Evolutionary conservation across 495 filamentous ascomycete species (phyloP).

Genomic region (Neurospora tetrasperma): DNA sequence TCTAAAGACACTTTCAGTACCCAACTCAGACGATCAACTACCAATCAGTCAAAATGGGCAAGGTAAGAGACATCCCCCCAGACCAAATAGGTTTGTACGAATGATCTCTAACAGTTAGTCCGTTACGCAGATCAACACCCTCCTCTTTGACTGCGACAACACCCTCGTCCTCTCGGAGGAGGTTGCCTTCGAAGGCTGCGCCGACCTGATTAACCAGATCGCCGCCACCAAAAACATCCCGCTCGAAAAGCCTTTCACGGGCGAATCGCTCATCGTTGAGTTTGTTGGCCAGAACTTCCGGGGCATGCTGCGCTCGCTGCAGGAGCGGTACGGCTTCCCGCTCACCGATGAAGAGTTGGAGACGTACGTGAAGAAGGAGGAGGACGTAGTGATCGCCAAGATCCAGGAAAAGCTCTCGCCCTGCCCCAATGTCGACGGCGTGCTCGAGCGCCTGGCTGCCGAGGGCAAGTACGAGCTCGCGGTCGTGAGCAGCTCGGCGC

Average conservation of each 20-base stretch:
- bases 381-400: constrained; percentile 76
- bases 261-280: constrained; percentile 65
- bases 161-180: constrained; percentile 89
- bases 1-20: background rate
- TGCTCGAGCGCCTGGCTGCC: constrained; percentile 54
- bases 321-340: constrained; percentile 65
- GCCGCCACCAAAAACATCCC: constrained; percentile 53
- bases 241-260: constrained; percentile 60
- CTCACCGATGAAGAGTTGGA: constrained; percentile 60
- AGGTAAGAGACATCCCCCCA: constrained; percentile 2
- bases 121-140: constrained; percentile 22
- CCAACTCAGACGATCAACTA: background rate
- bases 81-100: background rate
- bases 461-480: constrained; percentile 62
- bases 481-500: constrained; percentile 72
- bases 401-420: constrained; percentile 57
- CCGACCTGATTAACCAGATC: constrained; percentile 87
- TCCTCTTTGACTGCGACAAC: constrained; percentile 98
- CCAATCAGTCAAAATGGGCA: constrained; percentile 9
- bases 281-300: constrained; percentile 97
- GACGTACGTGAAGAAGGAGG: constrained; percentile 66
- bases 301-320: constrained; percentile 65
- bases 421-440: constrained; percentile 62
- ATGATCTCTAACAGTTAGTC: background rate
- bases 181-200: constrained; percentile 89